phyloP scores from a whole-genome alignment of 2,329 filamentous ascomycete genomes.

The Colletotrichum echinochloae region DNA sequence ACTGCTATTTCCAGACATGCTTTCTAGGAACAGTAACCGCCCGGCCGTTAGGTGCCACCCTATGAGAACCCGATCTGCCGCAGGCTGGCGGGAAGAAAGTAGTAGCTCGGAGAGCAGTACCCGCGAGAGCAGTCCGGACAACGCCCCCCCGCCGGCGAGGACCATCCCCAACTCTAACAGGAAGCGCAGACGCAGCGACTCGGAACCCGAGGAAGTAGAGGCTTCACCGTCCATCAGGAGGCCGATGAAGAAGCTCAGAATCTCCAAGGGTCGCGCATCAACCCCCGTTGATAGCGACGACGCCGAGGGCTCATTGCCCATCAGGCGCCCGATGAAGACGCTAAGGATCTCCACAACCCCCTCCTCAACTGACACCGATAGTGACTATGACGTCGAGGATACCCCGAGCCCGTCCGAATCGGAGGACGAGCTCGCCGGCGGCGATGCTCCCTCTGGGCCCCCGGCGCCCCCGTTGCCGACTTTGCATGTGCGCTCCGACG shows the following conservation, averaged over 20 bases:
- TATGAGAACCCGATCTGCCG: background rate
- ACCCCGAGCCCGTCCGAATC: background rate
- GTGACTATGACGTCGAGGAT: background rate
- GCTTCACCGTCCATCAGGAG: background rate
- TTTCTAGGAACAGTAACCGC: background rate
- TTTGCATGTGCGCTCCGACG: background rate
- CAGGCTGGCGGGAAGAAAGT: background rate
- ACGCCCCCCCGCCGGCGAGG: background rate
- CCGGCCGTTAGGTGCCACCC: background rate
- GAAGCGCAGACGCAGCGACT: background rate
- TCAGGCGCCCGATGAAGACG: background rate
- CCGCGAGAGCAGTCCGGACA: background rate
- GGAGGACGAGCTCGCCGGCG: too few relatives aligned
- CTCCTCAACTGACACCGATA: background rate
- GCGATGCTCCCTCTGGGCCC: accelerated
- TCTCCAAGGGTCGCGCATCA: background rate
- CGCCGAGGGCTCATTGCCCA: background rate
- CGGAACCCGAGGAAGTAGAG: background rate
- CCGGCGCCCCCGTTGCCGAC: background rate
- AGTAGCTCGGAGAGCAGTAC: background rate
- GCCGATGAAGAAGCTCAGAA: background rate
- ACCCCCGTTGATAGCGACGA: background rate
- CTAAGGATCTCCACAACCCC: background rate
- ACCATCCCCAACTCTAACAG: background rate
- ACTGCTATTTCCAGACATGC: background rate